A percentile compares a stretch with the other conserved stretches of the same genome.
These are phyloP conservation scores for Parsonsia alboflavescens DNA, from an alignment of 257 asterid species.

Conservation along the genomic window DNA sequence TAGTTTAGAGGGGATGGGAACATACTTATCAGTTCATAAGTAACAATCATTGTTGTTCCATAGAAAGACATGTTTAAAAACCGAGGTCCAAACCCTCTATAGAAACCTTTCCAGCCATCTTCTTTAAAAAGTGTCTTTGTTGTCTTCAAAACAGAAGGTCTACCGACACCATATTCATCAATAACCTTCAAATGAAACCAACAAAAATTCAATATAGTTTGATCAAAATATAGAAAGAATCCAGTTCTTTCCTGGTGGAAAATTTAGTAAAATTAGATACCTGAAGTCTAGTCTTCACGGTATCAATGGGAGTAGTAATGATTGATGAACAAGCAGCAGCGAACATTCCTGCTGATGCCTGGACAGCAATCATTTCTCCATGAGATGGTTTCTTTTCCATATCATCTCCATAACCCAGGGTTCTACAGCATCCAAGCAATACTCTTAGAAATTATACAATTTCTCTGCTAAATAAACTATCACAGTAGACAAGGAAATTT, in stretches of 20 bases:
- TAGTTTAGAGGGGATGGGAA: not conserved
- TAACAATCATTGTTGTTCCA: conserved; percentile 92
- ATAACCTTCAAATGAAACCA: conserved; percentile 54
- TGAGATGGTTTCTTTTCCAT: conserved; percentile 66
- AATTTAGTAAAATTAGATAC: conserved; percentile 23
- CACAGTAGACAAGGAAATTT: not conserved
- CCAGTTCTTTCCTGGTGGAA: not conserved
- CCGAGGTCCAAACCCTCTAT: conserved; percentile 89
- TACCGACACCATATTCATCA: conserved; percentile 79
- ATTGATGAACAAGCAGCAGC: conserved; percentile 92
- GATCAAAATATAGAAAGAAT: not conserved
- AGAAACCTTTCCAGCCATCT: conserved; percentile 95
- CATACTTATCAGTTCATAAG: conserved; percentile 86
- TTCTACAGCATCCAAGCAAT: conserved; percentile 30
- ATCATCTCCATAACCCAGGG: conserved; percentile 58
- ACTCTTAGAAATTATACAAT: conserved; percentile 3
- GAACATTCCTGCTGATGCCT: conserved; percentile 77
- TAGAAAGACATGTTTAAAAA: conserved; percentile 84
- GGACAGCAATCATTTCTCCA: conserved; percentile 59
- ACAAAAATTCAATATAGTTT: conserved; percentile 1
- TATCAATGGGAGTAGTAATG: conserved; percentile 76
- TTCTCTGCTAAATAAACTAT: not conserved
- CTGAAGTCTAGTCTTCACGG: conserved; percentile 89
- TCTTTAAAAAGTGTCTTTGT: conserved; percentile 57
- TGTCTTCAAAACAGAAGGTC: conserved; percentile 80